Evolutionary conservation across 140 eudicot species (phyloP), one percentile per base, ranked within the genome.

Genomic region (Ambrosia hybrid): DNA sequence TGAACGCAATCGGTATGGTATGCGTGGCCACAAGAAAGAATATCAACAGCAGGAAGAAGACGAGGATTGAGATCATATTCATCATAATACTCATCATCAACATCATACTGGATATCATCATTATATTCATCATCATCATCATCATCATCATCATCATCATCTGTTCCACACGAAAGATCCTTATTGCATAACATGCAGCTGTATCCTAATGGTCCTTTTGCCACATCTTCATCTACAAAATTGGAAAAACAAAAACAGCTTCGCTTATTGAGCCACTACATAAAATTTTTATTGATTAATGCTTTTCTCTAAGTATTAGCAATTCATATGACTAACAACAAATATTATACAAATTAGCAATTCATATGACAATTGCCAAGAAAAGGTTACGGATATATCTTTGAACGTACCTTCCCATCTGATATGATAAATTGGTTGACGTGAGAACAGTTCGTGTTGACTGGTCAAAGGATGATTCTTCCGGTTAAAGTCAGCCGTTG

Each of bases 11-110:
- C 65, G 39, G 76, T 39, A 67, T 84, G 89, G 76, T 68, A 81
- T 0, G 73, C 79, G 63, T 84, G 86, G 14, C 89, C 89, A 67
- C 89, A 84, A 12, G 81, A 11, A 66, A 84, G 67, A 38, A 84
- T 17, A 69, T 79, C 82, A 57, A 78, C 83, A 11, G 72, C 78
- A 4, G 89, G 89, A 74, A 84, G 85, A 57, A 72, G 77, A 15
- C 65, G 30, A 21, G 78, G 82, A 9, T 36, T 67, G 51, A 46
- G 38, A 4, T 79, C 84, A 38, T 64, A 66, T 14, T 21, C 81
- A 9, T 55, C 70, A 15, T 26, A 78, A 12, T 68, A 66, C 12
- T 49, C 78, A 2, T 65, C 64, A 3, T 61, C 83, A 36, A 62
- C 82, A 9, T 68, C 83, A 12, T 82, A 77, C 15, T 51, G 37